Evolutionary conservation across 495 filamentous ascomycete genomes (phyloP).

Genomic region (Cairneyella variabilis): DNA sequence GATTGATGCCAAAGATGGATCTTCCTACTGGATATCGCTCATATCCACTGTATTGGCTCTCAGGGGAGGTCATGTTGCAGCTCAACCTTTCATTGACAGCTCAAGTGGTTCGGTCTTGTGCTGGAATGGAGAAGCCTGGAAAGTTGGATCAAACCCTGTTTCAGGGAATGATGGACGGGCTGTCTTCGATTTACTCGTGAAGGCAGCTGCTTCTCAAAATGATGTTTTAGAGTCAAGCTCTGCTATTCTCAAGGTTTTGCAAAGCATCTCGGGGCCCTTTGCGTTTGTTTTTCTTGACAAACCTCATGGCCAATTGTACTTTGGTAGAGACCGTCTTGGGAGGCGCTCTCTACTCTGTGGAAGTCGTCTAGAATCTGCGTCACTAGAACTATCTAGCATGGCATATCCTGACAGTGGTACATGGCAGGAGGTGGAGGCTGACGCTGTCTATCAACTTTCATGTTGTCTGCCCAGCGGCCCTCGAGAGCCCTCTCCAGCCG

Average conservation of each 20-base stretch:
- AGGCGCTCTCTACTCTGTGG: constrained; percentile 72
- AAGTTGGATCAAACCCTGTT: constrained; percentile 50
- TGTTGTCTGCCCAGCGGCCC: constrained; percentile 30
- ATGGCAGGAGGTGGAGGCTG: constrained; percentile 80
- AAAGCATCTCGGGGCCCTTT: constrained; percentile 75
- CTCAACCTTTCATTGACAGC: constrained; percentile 67
- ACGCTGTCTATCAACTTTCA: constrained; percentile 69
- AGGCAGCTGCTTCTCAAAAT: constrained; percentile 33
- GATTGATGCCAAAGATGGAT: constrained; percentile 19
- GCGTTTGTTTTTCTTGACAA: constrained; percentile 87
- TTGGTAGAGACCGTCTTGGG: constrained; percentile 81
- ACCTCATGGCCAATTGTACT: constrained; percentile 57
- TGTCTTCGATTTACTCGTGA: constrained; percentile 61
- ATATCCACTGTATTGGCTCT: constrained; percentile 84
- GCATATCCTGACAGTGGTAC: constrained; percentile 48
- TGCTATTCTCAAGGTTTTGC: constrained; percentile 49
- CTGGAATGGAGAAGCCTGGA: constrained; percentile 99
- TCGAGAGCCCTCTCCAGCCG: not conserved
- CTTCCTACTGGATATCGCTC: constrained; percentile 52
- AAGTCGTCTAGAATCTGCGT: constrained; percentile 35
- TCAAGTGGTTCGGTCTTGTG: constrained; percentile 70
- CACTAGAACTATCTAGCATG: constrained; percentile 71
- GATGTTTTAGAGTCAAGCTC: constrained; percentile 24
- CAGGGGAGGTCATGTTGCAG: constrained; percentile 65
- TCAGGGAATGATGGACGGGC: constrained; percentile 72